Conservation (phyloP, 805 yeast genomes). For the Lachancea dasiensis region DNA sequence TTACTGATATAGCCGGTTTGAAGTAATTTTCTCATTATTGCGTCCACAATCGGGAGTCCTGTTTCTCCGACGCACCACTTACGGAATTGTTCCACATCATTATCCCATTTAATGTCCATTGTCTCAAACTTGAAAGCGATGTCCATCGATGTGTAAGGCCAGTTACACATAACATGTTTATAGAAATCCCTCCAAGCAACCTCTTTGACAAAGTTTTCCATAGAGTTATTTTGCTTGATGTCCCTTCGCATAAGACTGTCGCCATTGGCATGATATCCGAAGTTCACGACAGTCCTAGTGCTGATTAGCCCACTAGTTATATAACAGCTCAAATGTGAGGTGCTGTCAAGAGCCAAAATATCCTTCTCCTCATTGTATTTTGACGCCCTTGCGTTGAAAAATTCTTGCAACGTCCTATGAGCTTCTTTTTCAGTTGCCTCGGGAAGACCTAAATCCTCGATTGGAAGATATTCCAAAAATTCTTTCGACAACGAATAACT, state of each 20-base stretch:
- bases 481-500: conserved; percentile 19
- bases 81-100: conserved; percentile 37
- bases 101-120: conserved; percentile 39
- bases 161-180: conserved; percentile 40
- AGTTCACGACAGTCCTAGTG: conserved; percentile 35
- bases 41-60: conserved; percentile 54
- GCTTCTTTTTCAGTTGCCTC: conserved; percentile 21
- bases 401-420: conserved; percentile 14
- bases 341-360: conserved; percentile 15
- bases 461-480: conserved; percentile 16
- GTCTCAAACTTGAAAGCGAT: conserved; percentile 43
- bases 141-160: conserved; percentile 49
- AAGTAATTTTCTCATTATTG: conserved; percentile 48
- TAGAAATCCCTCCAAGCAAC: conserved; percentile 57
- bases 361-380: conserved; percentile 20
- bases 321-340: conserved; percentile 42
- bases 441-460: conserved; percentile 8
- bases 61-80: conserved; percentile 51
- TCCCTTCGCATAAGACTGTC: conserved; percentile 19
- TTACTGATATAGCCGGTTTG: conserved; percentile 51
- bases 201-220: conserved; percentile 45
- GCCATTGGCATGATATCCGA: conserved; percentile 28
- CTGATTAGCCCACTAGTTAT: conserved; percentile 44
- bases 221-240: conserved; percentile 32
- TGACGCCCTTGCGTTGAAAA: conserved; percentile 12